Percentiles rank a stretch among this genome's conserved stretches.
These are phyloP conservation scores for Vinca minor DNA, from an alignment of 257 asterid species.

Conservation along the genomic window DNA sequence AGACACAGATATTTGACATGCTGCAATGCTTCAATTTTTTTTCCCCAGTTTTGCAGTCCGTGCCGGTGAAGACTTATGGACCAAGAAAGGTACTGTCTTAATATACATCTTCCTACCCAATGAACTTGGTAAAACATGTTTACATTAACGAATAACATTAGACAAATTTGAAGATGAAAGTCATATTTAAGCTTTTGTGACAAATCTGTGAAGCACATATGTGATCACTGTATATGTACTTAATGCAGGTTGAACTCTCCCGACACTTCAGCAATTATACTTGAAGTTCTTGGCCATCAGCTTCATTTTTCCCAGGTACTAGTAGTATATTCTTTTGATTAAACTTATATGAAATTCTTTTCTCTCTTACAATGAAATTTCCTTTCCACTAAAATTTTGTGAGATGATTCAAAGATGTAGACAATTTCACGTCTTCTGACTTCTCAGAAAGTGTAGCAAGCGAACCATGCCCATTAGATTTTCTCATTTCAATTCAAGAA, in stretches of 20 bases:
- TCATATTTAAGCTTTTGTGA: background rate
- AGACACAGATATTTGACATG: background rate
- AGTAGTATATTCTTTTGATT: slow-evolving; percentile 29
- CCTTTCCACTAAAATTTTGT: background rate
- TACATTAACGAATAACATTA: background rate
- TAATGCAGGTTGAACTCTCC: slow-evolving; percentile 82
- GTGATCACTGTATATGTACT: background rate
- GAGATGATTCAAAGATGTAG: background rate
- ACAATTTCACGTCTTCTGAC: background rate
- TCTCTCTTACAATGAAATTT: background rate
- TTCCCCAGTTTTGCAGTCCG: background rate
- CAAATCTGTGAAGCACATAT: background rate
- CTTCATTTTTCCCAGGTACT: slow-evolving; percentile 94
- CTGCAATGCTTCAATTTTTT: background rate
- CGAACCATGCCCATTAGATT: background rate
- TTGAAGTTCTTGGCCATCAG: slow-evolving; percentile 81
- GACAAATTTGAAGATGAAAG: background rate
- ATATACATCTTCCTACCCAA: background rate
- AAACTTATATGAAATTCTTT: background rate
- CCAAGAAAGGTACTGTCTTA: slow-evolving; percentile 11
- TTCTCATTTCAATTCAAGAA: background rate
- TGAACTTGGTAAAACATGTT: background rate
- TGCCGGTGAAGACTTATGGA: slow-evolving; percentile 8
- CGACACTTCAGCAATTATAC: slow-evolving; percentile 55
- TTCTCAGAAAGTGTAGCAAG: background rate